Base-by-base conservation (phyloP, 2,329 filamentous ascomycete species). In the Pseudohalonectria lignicola region DNA sequence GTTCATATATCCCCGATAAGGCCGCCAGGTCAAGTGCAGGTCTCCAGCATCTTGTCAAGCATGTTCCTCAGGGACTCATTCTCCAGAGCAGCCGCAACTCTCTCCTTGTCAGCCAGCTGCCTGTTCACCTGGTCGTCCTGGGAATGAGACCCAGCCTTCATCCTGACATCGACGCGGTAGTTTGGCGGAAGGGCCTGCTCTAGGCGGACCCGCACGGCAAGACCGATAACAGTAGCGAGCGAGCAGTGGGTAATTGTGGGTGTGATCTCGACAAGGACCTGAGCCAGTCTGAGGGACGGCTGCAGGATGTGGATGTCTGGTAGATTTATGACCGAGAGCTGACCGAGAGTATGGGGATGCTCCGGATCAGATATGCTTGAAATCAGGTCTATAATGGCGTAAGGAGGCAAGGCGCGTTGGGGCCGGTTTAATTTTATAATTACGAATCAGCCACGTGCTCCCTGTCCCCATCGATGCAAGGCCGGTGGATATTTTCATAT, bases 171-270 rank as follows among this genome's bases (percentile, higher is more conserved):
- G 36, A 96, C 74, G 28, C 92, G 77, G 59, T 92, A 98, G 52
- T 90, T 84, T 25, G 92, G 85, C 3, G 92, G 92, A 41, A 98
- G 69, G 10, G 85, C 82, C 57, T 94, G 83, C 63, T 96, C 88
- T 18, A 98, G 71, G 18, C 92, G 77, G 31, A 95, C 88, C 32
- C 92, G 78, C 17, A 98, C 86, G 12, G 88, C 92, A 13, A 98
- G 71, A 1, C 92, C 92, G 51, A 98, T 94, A 43, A 98, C 87
- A 1, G 92, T 98, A 23, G 92, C 92, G 30, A 98, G 74, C 36
- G 86, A 94, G 66, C 92, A 98, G 61, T 96, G 92, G 13, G 90
- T 93, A 53, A 96, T 92, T 19, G 92, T 98, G 9, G 92, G 92
- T 10, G 92, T 98, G 48, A 98, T 82, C 52, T 94, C 76, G 31